phyloP scores from a whole-genome alignment of 768 basidiomycete genomes.

The Lactarius hengduanensis region DNA sequence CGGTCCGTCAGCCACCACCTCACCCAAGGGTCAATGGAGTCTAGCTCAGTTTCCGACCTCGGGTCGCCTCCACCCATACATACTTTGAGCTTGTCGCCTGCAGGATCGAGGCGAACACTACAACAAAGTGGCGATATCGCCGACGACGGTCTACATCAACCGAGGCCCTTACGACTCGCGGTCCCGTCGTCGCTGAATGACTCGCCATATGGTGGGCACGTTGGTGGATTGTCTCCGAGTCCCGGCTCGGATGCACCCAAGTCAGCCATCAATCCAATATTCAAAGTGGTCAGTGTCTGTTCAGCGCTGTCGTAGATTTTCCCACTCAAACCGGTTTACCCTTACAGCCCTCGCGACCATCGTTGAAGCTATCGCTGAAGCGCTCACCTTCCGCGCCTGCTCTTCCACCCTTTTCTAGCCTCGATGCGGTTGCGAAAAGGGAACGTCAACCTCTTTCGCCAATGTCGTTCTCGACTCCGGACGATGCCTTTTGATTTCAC shows the following conservation, averaged over 20 bases:
- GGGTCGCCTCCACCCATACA: constrained; percentile 79
- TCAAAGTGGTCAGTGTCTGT: constrained; percentile 74
- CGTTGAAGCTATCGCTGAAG: constrained; percentile 35
- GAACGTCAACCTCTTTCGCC: constrained; percentile 72
- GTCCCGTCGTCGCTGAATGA: constrained; percentile 29
- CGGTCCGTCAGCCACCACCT: constrained; percentile 75
- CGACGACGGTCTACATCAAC: constrained; percentile 25
- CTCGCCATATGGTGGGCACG: constrained; percentile 42
- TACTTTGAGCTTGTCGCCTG: constrained; percentile 67
- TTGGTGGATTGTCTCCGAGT: constrained; percentile 58
- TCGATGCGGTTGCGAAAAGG: constrained; percentile 81
- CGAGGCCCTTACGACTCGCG: constrained; percentile 30
- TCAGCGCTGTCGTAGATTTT: not conserved
- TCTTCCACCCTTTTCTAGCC: constrained; percentile 74
- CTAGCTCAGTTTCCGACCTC: constrained; percentile 57
- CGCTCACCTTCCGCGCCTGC: constrained; percentile 44
- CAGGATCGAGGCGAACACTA: constrained; percentile 38
- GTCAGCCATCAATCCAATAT: constrained; percentile 80
- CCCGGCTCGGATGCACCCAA: constrained; percentile 56
- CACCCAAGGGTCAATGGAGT: constrained; percentile 65
- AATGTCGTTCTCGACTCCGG: constrained; percentile 64
- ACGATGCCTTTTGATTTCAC: constrained; percentile 34
- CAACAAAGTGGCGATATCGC: constrained; percentile 29
- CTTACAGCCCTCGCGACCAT: constrained; percentile 54
- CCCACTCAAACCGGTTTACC: constrained; percentile 19